Conservation (phyloP, 768 basidiomycete species). For the Suillus placidus region DNA sequence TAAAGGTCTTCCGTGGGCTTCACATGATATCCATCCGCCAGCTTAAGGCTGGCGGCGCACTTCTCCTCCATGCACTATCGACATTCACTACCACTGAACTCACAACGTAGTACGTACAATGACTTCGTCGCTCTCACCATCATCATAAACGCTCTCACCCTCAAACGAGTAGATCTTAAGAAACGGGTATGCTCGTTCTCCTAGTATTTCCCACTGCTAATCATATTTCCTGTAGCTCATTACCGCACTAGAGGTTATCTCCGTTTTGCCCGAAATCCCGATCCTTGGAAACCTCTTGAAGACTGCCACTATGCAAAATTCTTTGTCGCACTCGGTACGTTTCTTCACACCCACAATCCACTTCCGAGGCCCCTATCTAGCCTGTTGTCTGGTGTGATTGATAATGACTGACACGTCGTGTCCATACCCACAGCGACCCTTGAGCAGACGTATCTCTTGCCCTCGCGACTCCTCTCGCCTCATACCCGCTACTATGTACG, state of each 20-base stretch:
- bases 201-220: not conserved
- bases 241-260: constrained; percentile 82
- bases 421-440: constrained; percentile 63
- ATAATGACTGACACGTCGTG: constrained; percentile 3
- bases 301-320: constrained; percentile 95
- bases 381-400: constrained; percentile 14
- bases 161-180: constrained; percentile 86
- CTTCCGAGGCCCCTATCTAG: constrained; percentile 6
- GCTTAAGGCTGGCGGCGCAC: constrained; percentile 82
- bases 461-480: constrained; percentile 81
- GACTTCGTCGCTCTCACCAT: constrained; percentile 71
- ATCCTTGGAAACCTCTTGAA: constrained; percentile 81
- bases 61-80: constrained; percentile 87
- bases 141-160: constrained; percentile 72
- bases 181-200: constrained; percentile 63
- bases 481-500: constrained; percentile 91
- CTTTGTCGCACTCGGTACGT: constrained; percentile 82
- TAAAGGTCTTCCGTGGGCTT: constrained; percentile 93
- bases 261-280: constrained; percentile 81
- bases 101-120: constrained; percentile 49
- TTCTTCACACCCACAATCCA: constrained; percentile 4
- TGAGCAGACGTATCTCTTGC: constrained; percentile 85
- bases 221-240: constrained; percentile 60
- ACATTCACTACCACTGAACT: constrained; percentile 95
- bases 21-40: constrained; percentile 88